Conservation (phyloP, 2,329 filamentous ascomycete genomes). For the Zymoseptoria ardabiliae region DNA sequence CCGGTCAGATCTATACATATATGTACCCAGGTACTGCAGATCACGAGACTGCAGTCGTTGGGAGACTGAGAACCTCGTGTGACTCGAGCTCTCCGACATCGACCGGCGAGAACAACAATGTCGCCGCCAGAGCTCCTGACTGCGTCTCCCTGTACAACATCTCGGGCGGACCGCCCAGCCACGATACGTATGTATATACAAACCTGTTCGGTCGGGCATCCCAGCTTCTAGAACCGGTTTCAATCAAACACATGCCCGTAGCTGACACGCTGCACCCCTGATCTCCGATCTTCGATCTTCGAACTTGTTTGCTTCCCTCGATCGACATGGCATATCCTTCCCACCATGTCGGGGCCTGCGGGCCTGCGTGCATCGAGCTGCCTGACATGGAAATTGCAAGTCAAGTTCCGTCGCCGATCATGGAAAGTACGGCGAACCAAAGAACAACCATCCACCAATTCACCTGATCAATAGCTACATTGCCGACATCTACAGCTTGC, state of each 20-base stretch:
- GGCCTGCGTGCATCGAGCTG: too few species aligned
- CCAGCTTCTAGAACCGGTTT: not conserved
- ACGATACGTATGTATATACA: not conserved
- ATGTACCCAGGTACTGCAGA: not conserved
- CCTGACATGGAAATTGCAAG: not conserved
- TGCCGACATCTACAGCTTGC: conserved; percentile 16
- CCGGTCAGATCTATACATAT: not conserved
- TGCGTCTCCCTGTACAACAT: too few species aligned
- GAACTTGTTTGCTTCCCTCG: not conserved
- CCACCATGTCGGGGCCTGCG: not conserved
- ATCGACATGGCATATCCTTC: not conserved
- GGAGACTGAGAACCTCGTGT: not conserved
- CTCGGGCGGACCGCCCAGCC: too few species aligned
- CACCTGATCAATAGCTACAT: not conserved
- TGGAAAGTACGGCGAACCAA: too few species aligned
- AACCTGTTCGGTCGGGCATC: not conserved
- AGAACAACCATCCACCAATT: too few species aligned
- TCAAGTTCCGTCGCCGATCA: not conserved
- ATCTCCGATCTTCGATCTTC: not conserved
- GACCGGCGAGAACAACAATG: too few species aligned
- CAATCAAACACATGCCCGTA: not conserved
- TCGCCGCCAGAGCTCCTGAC: too few species aligned
- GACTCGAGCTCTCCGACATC: not conserved
- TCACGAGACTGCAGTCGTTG: not conserved
- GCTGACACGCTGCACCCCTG: not conserved